phyloP scores from a whole-genome alignment of 148 eudicot species.

The Cornus suecica region DNA sequence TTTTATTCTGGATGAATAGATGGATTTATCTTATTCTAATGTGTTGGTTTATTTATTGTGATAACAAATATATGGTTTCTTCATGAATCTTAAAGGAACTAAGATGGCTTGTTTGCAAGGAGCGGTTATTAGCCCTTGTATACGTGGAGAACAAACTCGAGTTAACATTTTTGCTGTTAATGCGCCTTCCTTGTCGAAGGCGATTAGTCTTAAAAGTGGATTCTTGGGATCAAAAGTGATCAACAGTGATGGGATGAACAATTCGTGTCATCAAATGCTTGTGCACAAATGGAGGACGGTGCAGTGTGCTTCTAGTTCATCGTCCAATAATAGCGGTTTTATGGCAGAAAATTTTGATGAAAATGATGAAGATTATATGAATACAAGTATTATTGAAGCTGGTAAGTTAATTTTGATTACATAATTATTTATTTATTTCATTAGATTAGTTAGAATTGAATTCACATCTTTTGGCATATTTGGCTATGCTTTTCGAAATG shows the following conservation, averaged over 20 bases:
- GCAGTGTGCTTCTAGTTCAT: constrained; percentile 69
- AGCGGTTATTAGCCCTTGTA: constrained; percentile 62
- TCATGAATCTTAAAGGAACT: constrained; percentile 12
- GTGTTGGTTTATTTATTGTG: neutral
- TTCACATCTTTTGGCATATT: neutral
- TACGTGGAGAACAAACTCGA: constrained; percentile 59
- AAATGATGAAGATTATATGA: constrained; percentile 76
- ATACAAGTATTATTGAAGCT: constrained; percentile 84
- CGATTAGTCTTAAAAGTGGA: constrained; percentile 43
- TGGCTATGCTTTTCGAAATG: neutral
- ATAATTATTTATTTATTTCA: neutral
- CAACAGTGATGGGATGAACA: constrained; percentile 23
- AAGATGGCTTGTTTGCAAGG: constrained; percentile 80
- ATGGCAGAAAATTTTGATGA: constrained; percentile 81
- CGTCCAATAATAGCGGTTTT: constrained; percentile 66
- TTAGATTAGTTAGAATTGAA: neutral
- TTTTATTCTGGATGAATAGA: neutral
- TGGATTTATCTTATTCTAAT: neutral
- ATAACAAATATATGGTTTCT: neutral
- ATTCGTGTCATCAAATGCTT: constrained; percentile 23
- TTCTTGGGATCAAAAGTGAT: constrained; percentile 50
- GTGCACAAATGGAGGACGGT: constrained; percentile 37
- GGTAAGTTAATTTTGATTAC: constrained; percentile 35
- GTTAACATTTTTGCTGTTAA: constrained; percentile 36
- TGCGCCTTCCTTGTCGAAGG: constrained; percentile 39